Base-by-base conservation (phyloP, 805 yeast genomes). In the Saturnispora ahearnii region DNA sequence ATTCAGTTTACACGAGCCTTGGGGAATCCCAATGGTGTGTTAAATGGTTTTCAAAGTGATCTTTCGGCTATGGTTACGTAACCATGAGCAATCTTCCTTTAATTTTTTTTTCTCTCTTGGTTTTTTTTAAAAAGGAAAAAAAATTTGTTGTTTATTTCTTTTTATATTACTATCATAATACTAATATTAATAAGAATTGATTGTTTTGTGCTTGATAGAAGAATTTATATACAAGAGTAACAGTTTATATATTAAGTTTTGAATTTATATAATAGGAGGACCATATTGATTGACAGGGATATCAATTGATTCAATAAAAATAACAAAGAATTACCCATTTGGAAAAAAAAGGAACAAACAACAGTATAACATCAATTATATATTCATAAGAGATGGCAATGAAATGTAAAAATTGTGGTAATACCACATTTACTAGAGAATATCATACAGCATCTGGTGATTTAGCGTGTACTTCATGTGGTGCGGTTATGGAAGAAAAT, bases 401-500 rank as follows among this genome's bases (percentile, higher is more conserved):
- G 59, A 56, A 58, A 41, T 64, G 68, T 57, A 62, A 58, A 37
- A 64, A 62, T 50, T 79, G 85, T 72, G 80, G 79, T 5, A 70
- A 74, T 51, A 73, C 79, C 4, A 71, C 72, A 42, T 78, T 79
- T 55, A 68, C 68, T 3, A 69, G 79, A 53, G 84, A 78, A 53
- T 70, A 71, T 44, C 69, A 70, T 36, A 73, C 79, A 11, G 80
- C 84, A 0, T 79, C 90, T 4, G 82, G 85, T 2, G 96, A 88
- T 64, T 63, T 87, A 30, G 82, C 88, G 11, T 93, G 99, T 71
- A 71, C 74, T 37, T 63, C 67, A 32, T 93, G 99, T 78, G 97
- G 97, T 64, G 70, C 80, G 21, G 97, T 93, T 30, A 77, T 78
- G 51, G 96, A 88, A 55, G 98, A 90, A 62, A 86, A 88, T 59